Evolutionary conservation across 148 eudicot species (phyloP), one percentile per base, ranked within the genome.

Genomic region (Rhododendron williamsianum): DNA sequence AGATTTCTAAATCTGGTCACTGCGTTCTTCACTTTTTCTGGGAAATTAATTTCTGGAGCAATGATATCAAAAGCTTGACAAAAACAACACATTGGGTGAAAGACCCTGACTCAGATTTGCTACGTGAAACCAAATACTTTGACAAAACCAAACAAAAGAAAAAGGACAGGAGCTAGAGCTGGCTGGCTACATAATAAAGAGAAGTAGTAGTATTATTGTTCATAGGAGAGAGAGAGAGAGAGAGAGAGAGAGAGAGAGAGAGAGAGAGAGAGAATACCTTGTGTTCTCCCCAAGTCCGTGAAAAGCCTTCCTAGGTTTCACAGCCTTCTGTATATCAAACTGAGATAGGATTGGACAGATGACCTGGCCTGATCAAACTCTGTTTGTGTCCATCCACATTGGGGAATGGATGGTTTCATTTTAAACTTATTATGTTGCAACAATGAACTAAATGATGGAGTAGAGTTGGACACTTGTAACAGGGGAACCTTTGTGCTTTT

Each of bases 11-110:
- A 87, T 85, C 78, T 88, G 88, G 6, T 48, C 25, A 81, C 8
- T 21, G 10, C 38, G 33, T 16, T 54, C 76, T 87, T 87, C 87
- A 41, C 92, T 10, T 76, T 43, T 79, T 56, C n/a, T 84, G 65
- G 83, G 38, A 79, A 54, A 9, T 33, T 76, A 43, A 83, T 19
- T 49, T 9, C 60, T 76, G 79, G 67, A 49, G 82, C 82, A 83
- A 84, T 90, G 71, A 67, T 60, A 83, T 73, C 76, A 60, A 84
- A 72, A 86, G 88, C 69, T 86, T 86, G 92, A 90, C 89, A 83
- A 56, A 81, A 81, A 88, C 90, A 71, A 88, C 83, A 88, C 92
- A 85, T 30, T 33, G 77, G 69, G 46, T 81, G 13, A 73, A 51
- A 25, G 43, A 48, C 58, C 82, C 86, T 88, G 85, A 86, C 87